Percentiles rank a stretch among this genome's conserved stretches.
phyloP scores from a whole-genome alignment of 192 early-diverging fungal genomes.

The Phlyctochytrium planicorne region DNA sequence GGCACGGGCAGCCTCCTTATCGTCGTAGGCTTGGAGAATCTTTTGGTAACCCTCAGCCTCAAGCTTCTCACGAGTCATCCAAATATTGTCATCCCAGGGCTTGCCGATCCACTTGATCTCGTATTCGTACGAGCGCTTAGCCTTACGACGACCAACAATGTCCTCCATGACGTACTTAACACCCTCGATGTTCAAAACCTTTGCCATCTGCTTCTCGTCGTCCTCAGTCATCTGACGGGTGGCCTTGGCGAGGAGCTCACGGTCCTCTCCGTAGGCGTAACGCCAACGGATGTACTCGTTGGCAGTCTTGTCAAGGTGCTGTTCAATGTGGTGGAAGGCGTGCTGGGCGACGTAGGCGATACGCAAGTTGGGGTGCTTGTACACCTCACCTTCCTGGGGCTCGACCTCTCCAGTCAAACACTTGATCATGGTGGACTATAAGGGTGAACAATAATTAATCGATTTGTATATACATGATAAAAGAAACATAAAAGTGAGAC shows the following conservation, averaged over 20 bases:
- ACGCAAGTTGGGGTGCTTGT: slow-evolving; percentile 81
- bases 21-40: slow-evolving; percentile 75
- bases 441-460: neutral
- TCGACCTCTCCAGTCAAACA: slow-evolving; percentile 71
- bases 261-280: slow-evolving; percentile 76
- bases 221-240: slow-evolving; percentile 65
- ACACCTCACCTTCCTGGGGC: slow-evolving; percentile 67
- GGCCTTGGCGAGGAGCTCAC: slow-evolving; percentile 70
- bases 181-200: slow-evolving; percentile 41
- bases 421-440: slow-evolving; percentile 75
- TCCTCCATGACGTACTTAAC: slow-evolving; percentile 64
- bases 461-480: neutral
- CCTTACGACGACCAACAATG: slow-evolving; percentile 70
- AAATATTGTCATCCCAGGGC: slow-evolving; percentile 66
- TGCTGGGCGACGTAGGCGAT: slow-evolving; percentile 86
- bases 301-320: slow-evolving; percentile 79
- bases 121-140: slow-evolving; percentile 78
- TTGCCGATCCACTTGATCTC: slow-evolving; percentile 73
- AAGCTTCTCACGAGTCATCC: slow-evolving; percentile 69
- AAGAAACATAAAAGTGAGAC: neutral
- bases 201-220: slow-evolving; percentile 51
- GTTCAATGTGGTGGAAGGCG: slow-evolving; percentile 84
- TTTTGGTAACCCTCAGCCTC: slow-evolving; percentile 60
- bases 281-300: slow-evolving; percentile 86
- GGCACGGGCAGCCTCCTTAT: slow-evolving; percentile 71